A percentile compares a stretch with the other conserved stretches of the same genome.
Conservation (phyloP, 1,284 basidiomycete genomes). For the Meira nashicola region DNA sequence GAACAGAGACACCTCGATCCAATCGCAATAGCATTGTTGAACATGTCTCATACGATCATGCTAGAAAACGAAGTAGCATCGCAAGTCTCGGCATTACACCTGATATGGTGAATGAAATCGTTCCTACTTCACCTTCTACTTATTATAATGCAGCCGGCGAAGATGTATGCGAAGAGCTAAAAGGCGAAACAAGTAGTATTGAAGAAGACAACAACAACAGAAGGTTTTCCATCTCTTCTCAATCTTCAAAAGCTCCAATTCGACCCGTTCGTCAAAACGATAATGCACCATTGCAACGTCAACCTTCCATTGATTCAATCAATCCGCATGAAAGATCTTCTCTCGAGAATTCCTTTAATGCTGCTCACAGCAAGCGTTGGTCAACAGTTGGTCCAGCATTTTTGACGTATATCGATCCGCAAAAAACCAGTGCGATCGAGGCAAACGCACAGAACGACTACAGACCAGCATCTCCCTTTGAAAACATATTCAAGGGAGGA, state of each 20-base stretch:
- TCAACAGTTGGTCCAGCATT: slow-evolving; percentile 1
- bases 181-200: neutral
- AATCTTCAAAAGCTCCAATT: too few species aligned
- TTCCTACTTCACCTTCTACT: neutral
- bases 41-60: slow-evolving; percentile 3
- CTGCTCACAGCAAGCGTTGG: slow-evolving; percentile 6
- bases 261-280: too few species aligned
- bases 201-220: too few species aligned
- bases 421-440: too few species aligned
- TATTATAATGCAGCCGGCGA: neutral
- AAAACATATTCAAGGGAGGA: too few species aligned
- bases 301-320: too few species aligned
- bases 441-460: too few species aligned
- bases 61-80: neutral
- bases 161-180: slow-evolving; percentile 1
- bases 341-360: neutral
- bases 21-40: slow-evolving; percentile 7
- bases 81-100: neutral
- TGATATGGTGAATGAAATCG: neutral
- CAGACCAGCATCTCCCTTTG: too few species aligned
- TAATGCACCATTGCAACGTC: too few species aligned
- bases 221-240: too few species aligned
- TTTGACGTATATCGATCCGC: neutral
- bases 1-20: neutral
- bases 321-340: neutral